These are phyloP conservation scores for Boletus pseudo-olivaceus DNA, from an alignment of 768 basidiomycete genomes.

Conservation along the genomic window DNA sequence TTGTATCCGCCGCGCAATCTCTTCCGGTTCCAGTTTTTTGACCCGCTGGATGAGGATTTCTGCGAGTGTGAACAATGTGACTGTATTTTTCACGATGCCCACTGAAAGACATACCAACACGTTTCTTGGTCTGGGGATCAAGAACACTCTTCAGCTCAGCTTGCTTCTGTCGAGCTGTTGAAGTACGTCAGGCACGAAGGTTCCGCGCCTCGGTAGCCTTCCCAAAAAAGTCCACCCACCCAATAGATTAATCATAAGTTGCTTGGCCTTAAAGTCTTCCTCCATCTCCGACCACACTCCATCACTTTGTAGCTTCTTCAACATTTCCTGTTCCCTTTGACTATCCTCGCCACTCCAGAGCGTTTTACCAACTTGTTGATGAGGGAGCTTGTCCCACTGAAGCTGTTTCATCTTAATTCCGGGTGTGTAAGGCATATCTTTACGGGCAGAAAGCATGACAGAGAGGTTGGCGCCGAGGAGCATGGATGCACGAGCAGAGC, in stretches of 20 bases:
- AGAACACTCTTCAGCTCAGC: slow-evolving; percentile 91
- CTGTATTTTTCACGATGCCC: not conserved
- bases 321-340: slow-evolving; percentile 73
- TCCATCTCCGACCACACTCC: slow-evolving; percentile 97
- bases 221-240: slow-evolving; percentile 43
- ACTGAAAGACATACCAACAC: slow-evolving; percentile 65
- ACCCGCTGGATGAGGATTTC: slow-evolving; percentile 92
- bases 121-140: slow-evolving; percentile 87
- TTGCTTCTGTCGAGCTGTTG: slow-evolving; percentile 71
- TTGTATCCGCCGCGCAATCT: slow-evolving; percentile 78
- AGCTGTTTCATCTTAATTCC: slow-evolving; percentile 95
- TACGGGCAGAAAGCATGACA: slow-evolving; percentile 60
- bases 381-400: slow-evolving; percentile 98
- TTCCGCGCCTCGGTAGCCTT: not conserved
- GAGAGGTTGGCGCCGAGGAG: slow-evolving; percentile 56
- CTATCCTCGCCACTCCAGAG: slow-evolving; percentile 73
- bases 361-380: slow-evolving; percentile 79
- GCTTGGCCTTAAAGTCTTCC: slow-evolving; percentile 95
- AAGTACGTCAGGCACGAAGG: slow-evolving; percentile 7
- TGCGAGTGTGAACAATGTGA: slow-evolving; percentile 29
- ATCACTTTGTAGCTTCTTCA: slow-evolving; percentile 75
- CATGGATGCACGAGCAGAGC: slow-evolving; percentile 57
- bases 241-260: slow-evolving; percentile 86
- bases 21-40: slow-evolving; percentile 79
- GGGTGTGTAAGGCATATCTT: slow-evolving; percentile 82